Percentiles rank a stretch among this genome's conserved stretches.
Conservation (phyloP, 257 asterid genomes). For the Lithospermum erythrorhizon region DNA sequence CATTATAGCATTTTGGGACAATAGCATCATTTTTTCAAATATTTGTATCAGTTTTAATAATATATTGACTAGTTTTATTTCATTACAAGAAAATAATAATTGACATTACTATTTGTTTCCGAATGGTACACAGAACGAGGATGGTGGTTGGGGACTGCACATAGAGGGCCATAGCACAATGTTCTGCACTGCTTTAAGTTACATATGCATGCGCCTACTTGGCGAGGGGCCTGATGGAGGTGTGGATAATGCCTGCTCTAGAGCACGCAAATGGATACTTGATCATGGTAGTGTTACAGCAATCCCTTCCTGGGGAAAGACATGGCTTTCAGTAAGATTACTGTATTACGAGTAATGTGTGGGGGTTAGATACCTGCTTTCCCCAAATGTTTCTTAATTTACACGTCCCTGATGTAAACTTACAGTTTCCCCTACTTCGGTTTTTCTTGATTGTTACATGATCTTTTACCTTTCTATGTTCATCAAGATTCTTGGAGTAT, state of each 20-base stretch:
- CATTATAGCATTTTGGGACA: too few relatives aligned
- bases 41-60: too few relatives aligned
- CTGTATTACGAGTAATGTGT: background rate
- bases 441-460: background rate
- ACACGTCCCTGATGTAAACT: too few relatives aligned
- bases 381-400: background rate
- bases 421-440: background rate
- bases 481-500: constrained; percentile 49
- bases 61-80: too few relatives aligned
- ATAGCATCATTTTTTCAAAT: too few relatives aligned
- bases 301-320: constrained; percentile 80
- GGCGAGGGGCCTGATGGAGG: constrained; percentile 61
- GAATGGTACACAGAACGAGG: constrained; percentile 39
- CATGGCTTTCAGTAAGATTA: constrained; percentile 55
- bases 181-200: constrained; percentile 58
- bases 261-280: constrained; percentile 75
- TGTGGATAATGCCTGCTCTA: constrained; percentile 32
- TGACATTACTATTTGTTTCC: background rate
- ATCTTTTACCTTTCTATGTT: too few relatives aligned
- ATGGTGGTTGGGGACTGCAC: constrained; percentile 83
- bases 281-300: constrained; percentile 61
- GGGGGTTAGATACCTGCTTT: background rate
- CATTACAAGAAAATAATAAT: background rate
- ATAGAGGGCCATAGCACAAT: constrained; percentile 71
- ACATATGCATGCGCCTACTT: constrained; percentile 59